Evolutionary conservation across 2,329 filamentous ascomycete genomes (phyloP).

Genomic region (Pseudofabraea citricarpa): DNA sequence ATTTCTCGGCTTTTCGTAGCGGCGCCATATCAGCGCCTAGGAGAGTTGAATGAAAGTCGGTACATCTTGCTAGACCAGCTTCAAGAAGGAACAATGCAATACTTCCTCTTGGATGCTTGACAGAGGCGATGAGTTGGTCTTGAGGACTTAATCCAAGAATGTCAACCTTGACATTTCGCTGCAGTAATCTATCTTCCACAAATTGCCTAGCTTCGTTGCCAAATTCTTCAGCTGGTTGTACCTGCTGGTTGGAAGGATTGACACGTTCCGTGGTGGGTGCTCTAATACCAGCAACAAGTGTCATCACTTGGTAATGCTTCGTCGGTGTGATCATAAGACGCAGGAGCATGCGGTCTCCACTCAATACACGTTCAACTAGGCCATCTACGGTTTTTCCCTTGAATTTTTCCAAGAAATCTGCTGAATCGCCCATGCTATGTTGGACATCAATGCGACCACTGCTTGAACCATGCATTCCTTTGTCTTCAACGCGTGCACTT

Average conservation of each 20-base stretch:
- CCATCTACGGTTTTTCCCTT: constrained; percentile 82
- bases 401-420: constrained; percentile 72
- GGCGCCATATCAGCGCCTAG: constrained; percentile 83
- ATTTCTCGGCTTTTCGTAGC: constrained; percentile 81
- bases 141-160: constrained; percentile 86
- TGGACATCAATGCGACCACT: constrained; percentile 67
- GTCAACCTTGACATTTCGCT: constrained; percentile 77
- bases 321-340: constrained; percentile 75
- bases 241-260: constrained; percentile 62
- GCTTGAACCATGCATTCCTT: constrained; percentile 73
- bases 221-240: constrained; percentile 80
- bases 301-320: constrained; percentile 73
- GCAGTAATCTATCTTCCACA: constrained; percentile 79
- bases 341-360: constrained; percentile 83
- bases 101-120: constrained; percentile 86
- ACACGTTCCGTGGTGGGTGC: constrained; percentile 85
- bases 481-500: constrained; percentile 71
- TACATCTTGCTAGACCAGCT: constrained; percentile 85
- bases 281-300: constrained; percentile 83
- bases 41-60: constrained; percentile 92
- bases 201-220: constrained; percentile 87
- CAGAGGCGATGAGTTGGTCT: constrained; percentile 80
- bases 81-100: constrained; percentile 89
- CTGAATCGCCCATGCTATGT: constrained; percentile 74
- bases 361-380: constrained; percentile 86